phyloP scores from a whole-genome alignment of 208 protist genomes.

The Trypanosoma boissoni region DNA sequence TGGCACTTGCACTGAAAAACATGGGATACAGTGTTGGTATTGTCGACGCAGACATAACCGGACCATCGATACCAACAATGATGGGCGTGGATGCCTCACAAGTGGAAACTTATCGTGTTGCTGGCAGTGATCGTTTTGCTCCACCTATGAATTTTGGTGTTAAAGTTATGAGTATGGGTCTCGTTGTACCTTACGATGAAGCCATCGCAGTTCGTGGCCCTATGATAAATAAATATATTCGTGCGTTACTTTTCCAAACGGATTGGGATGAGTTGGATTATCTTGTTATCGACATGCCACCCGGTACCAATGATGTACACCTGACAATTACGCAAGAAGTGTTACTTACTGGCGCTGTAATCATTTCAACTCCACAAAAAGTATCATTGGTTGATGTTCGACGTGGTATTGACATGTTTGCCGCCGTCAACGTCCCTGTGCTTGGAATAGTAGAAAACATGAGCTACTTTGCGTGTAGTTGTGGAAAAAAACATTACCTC shows the following conservation, averaged over 20 bases:
- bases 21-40: constrained; percentile 78
- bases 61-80: constrained; percentile 88
- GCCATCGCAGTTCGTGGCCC: constrained; percentile 90
- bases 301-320: constrained; percentile 92
- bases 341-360: constrained; percentile 91
- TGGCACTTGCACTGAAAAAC: constrained; percentile 86
- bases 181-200: constrained; percentile 83
- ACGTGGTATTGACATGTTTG: constrained; percentile 94
- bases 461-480: constrained; percentile 96
- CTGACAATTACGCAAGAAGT: constrained; percentile 90
- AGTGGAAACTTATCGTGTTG: constrained; percentile 84
- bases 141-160: constrained; percentile 90
- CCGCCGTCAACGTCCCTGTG: constrained; percentile 93
- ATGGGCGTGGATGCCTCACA: constrained; percentile 76
- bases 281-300: constrained; percentile 92
- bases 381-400: constrained; percentile 91
- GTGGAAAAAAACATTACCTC: constrained; percentile 84
- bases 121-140: constrained; percentile 78
- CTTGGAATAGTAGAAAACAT: constrained; percentile 98
- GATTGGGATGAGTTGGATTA: constrained; percentile 93
- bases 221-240: constrained; percentile 90
- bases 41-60: constrained; percentile 91
- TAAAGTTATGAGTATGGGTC: constrained; percentile 92
- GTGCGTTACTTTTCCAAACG: constrained; percentile 85
- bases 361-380: constrained; percentile 96